Evolutionary conservation across 2,329 filamentous ascomycete species (phyloP).

Genomic region (Fusarium sacchari): DNA sequence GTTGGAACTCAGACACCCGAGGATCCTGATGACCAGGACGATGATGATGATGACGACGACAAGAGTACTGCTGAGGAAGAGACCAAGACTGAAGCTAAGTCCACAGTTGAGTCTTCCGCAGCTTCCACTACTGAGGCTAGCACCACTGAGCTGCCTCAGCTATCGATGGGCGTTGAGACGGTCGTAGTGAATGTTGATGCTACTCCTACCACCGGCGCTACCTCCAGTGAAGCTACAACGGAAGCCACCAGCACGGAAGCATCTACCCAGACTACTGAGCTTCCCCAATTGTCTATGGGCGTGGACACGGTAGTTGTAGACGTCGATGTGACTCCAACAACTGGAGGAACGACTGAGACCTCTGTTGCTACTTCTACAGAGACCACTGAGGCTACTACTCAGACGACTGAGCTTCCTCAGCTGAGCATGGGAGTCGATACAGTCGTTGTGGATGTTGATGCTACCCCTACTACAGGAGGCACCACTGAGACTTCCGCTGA

Average conservation of each 20-base stretch:
- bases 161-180: not conserved
- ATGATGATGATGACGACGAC: not conserved
- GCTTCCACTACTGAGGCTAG: not conserved
- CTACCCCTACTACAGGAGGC: not conserved
- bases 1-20: not conserved
- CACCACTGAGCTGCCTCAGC: not conserved
- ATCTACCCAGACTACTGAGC: not conserved
- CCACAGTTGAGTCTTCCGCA: not conserved
- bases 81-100: not conserved
- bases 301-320: not conserved
- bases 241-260: not conserved
- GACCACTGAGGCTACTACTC: not conserved
- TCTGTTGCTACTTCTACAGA: not conserved
- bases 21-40: not conserved
- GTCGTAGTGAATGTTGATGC: not conserved
- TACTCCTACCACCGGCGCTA: not conserved
- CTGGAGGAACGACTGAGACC: not conserved
- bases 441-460: not conserved
- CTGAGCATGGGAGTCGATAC: not conserved
- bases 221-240: not conserved
- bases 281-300: not conserved
- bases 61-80: constrained; percentile 2
- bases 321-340: not conserved
- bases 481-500: not conserved
- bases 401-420: not conserved